Percentiles rank a stretch among this genome's conserved stretches.
Evolutionary conservation across 345 rosid species (phyloP).

Genomic region (Pugionium dolabratum): DNA sequence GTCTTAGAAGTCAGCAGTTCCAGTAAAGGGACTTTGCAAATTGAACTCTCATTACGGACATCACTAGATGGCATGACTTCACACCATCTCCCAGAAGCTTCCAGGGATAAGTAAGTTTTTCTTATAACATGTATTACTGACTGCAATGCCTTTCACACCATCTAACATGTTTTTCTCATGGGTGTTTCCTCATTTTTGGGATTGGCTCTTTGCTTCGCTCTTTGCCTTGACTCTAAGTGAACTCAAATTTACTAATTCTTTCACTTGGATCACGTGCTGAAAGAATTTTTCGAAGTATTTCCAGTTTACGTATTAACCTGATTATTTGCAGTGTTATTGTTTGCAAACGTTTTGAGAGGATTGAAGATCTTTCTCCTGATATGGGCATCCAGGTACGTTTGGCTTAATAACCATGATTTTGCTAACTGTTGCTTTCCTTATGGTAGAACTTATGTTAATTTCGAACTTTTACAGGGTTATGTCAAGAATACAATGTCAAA

Average conservation of each 20-base stretch:
- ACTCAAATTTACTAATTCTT: constrained; percentile 7
- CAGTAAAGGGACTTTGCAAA: constrained; percentile 58
- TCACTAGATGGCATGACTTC: constrained; percentile 61
- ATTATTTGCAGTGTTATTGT: constrained; percentile 44
- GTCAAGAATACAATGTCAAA: constrained; percentile 77
- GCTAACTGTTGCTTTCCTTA: constrained; percentile 4
- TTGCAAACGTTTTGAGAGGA: constrained; percentile 50
- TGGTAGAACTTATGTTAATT: constrained; percentile 19
- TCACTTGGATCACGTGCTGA: constrained; percentile 5
- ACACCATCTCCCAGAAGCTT: constrained; percentile 43
- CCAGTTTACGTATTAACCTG: constrained; percentile 4
- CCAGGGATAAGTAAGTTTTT: constrained; percentile 52
- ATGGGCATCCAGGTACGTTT: constrained; percentile 65
- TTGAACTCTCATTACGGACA: constrained; percentile 74
- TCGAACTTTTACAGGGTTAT: constrained; percentile 65
- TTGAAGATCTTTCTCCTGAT: constrained; percentile 70
- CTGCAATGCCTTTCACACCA: not conserved
- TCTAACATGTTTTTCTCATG: constrained; percentile 14
- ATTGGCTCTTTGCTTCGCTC: not conserved
- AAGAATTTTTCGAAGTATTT: not conserved
- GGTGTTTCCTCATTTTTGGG: not conserved
- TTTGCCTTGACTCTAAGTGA: constrained; percentile 12
- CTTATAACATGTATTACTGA: constrained; percentile 6
- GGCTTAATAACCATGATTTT: constrained; percentile 6
- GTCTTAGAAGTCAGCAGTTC: constrained; percentile 76